phyloP scores from a whole-genome alignment of 306 rosid genomes.

The Prunus kanzakura region DNA sequence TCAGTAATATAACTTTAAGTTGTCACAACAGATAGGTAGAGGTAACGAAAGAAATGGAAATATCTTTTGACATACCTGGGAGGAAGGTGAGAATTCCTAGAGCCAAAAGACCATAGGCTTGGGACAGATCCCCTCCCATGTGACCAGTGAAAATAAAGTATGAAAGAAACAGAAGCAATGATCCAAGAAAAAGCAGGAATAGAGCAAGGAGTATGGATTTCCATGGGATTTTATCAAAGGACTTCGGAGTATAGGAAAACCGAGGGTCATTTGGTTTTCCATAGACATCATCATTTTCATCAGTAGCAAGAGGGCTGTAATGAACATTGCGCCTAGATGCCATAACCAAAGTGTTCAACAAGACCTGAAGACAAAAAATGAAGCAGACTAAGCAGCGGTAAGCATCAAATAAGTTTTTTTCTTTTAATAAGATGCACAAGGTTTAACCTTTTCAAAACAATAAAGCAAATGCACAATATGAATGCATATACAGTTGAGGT shows the following conservation, averaged over 20 bases:
- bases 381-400: background rate
- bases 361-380: conserved; percentile 13
- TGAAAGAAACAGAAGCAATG: conserved; percentile 70
- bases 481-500: background rate
- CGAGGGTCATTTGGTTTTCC: conserved; percentile 64
- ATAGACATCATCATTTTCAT: conserved; percentile 43
- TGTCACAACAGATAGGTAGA: background rate
- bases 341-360: conserved; percentile 34
- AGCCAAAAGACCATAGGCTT: conserved; percentile 86
- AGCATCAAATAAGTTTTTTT: background rate
- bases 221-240: conserved; percentile 87
- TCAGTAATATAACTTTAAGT: background rate
- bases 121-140: conserved; percentile 90
- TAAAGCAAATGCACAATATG: background rate
- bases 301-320: conserved; percentile 53
- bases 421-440: background rate
- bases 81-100: conserved; percentile 87
- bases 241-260: conserved; percentile 76
- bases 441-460: background rate
- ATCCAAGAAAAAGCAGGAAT: conserved; percentile 72
- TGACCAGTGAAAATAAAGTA: conserved; percentile 85
- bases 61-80: conserved; percentile 57
- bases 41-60: background rate
- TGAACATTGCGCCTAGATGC: conserved; percentile 65
- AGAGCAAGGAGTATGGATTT: conserved; percentile 87